Base-by-base conservation (phyloP, 148 eudicot species). In the Diospyros kaki region DNA sequence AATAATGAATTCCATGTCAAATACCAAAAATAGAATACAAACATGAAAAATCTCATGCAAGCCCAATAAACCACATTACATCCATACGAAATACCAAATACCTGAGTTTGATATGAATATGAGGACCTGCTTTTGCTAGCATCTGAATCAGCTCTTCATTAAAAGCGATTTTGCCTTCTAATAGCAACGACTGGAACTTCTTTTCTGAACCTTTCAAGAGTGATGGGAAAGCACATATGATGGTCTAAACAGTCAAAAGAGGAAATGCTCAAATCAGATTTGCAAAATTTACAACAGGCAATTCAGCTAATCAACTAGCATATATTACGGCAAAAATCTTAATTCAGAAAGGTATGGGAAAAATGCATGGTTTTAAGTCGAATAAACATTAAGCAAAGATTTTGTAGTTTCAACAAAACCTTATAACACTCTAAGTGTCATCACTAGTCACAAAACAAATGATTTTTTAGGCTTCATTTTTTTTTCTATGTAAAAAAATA, bases 171-270 rank as follows among this genome's bases (percentile, higher is more conserved):
- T 84, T 83, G 69, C 78, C 84, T 67, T 90, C 74, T 43, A 79
- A 73, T 69, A 90, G 74, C 73, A 94, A 76, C 76, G 51, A 63
- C 61, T 77, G 81, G 62, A 94, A 85, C 76, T 69, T 77, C 76
- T 83, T 75, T 83, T 94, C 96, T 65, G 82, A 84, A 60, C 93
- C 93, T 80, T 88, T 92, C 78, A 93, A 72, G 53, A 93, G 94
- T 72, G 77, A 76, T 15, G 99, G 97, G 77, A 88, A 89, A 72
- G 75, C 85, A 76, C 84, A 69, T 64, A 89, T 74, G 74, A 88
- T 86, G 78, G 77, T 87, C 99, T 95, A 53, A 28, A 28, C 4
- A 52, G 61, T 40, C 61, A 43, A 64, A 56, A 59, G 28, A 6
- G 13, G 63, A 38, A 51, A 28, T 18, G 39, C 12, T 65, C 15